Evolutionary conservation across 495 filamentous ascomycete species (phyloP).

Genomic region (Parathielavia appendiculata): DNA sequence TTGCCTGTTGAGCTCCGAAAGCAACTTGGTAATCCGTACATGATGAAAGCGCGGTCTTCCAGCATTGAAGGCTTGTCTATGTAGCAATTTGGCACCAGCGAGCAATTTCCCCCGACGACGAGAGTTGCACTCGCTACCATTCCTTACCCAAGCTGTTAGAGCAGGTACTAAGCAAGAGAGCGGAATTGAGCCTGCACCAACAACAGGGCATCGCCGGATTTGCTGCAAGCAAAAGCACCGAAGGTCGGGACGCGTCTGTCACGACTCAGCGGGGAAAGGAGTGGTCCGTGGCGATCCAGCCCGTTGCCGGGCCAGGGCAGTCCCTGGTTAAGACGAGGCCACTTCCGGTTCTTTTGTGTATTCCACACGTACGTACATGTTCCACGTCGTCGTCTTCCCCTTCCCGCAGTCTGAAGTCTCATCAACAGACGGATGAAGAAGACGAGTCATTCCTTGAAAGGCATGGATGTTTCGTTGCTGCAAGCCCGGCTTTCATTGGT

Average conservation of each 20-base stretch:
- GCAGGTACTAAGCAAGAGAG: no score
- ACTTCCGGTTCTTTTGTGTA: not conserved
- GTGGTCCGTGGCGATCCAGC: constrained; percentile 23
- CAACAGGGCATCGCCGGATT: no score
- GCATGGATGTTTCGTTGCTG: no score
- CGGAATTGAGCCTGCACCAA: no score
- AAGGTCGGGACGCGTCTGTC: constrained; percentile 1
- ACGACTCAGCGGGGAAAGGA: not conserved
- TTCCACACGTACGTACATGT: not conserved
- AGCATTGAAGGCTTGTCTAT: not conserved
- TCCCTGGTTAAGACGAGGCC: not conserved
- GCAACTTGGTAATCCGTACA: not conserved
- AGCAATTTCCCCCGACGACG: no score
- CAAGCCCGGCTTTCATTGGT: no score
- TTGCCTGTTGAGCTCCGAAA: not conserved
- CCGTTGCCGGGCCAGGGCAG: not conserved
- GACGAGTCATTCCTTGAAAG: no score
- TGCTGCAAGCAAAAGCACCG: not conserved
- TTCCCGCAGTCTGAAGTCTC: no score
- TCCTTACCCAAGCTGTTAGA: no score
- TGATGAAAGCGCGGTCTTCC: not conserved
- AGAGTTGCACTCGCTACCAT: no score
- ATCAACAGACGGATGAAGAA: no score
- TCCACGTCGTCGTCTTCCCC: not conserved
- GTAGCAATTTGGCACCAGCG: no score